These are phyloP conservation scores for Discostella stelligera DNA, from an alignment of 352 stramenopile species.

Conservation along the genomic window DNA sequence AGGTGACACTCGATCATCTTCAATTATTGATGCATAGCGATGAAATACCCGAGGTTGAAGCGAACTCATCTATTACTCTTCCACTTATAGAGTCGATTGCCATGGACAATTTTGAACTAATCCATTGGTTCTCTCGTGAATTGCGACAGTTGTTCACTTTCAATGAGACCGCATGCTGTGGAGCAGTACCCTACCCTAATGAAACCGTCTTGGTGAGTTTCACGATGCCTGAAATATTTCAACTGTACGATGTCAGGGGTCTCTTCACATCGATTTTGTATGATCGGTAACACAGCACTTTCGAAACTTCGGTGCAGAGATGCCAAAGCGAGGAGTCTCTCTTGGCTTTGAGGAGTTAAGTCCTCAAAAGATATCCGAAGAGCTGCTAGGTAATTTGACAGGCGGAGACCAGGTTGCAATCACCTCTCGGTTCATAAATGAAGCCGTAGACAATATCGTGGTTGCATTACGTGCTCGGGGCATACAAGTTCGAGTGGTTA, in stretches of 20 bases:
- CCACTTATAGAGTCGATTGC: not conserved
- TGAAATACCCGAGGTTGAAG: conserved; percentile 11
- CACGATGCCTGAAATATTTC: too few relatives aligned
- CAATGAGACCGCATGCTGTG: conserved; percentile 23
- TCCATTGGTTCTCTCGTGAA: conserved; percentile 12
- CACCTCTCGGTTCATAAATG: conserved; percentile 28
- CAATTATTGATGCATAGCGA: not conserved
- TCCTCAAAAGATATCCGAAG: conserved; percentile 23
- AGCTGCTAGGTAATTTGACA: conserved; percentile 37
- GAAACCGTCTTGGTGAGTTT: conserved; percentile 23
- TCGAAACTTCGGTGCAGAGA: conserved; percentile 35
- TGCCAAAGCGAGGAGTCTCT: conserved; percentile 17
- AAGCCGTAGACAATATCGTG: conserved; percentile 24
- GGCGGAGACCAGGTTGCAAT: conserved; percentile 52
- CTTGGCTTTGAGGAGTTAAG: conserved; percentile 55
- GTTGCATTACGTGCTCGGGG: conserved; percentile 28
- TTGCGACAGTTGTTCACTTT: conserved; percentile 12
- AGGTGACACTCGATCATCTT: conserved; percentile 10
- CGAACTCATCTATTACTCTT: conserved; percentile 16
- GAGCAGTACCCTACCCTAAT: conserved; percentile 9
- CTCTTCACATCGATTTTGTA: not conserved
- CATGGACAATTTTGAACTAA: not conserved
- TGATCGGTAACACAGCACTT: conserved; percentile 7
- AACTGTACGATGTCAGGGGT: too few relatives aligned
- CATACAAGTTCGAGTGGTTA: conserved; percentile 34